Conservation (phyloP, 2,329 filamentous ascomycete species). For the Colletotrichum liaoningense region DNA sequence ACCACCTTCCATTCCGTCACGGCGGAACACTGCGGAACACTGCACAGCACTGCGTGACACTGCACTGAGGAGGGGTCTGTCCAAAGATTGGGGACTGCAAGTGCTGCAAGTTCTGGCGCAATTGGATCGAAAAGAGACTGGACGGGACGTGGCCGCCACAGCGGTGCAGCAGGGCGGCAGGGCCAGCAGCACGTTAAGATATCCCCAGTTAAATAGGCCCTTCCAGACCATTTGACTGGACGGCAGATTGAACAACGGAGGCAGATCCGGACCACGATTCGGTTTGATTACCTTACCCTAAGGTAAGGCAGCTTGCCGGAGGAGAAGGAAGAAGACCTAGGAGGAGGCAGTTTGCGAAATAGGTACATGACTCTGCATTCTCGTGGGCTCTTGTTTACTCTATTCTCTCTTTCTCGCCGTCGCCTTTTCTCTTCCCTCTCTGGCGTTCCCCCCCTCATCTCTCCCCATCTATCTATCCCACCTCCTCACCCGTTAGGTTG, state of each 20-base stretch:
- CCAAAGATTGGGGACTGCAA: not conserved
- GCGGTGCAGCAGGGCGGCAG: not conserved
- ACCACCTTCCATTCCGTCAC: not conserved
- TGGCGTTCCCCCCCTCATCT: not conserved
- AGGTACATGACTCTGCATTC: not conserved
- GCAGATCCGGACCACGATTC: constrained; percentile 19
- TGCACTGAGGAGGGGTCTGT: not conserved
- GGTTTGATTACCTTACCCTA: not conserved
- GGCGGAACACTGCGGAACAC: too few species aligned
- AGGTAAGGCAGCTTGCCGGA: not conserved
- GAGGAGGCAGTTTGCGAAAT: not conserved
- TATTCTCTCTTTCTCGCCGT: not conserved
- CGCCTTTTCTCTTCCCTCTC: not conserved
- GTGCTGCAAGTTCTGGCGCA: not conserved
- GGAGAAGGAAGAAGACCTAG: too few species aligned
- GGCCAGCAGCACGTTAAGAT: not conserved
- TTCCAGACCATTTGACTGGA: constrained; percentile 19
- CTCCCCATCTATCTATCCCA: not conserved
- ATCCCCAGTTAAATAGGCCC: not conserved
- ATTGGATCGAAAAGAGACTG: not conserved
- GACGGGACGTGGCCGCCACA: not conserved
- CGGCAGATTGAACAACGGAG: constrained; percentile 23
- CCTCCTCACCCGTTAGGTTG: not conserved
- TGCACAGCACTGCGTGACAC: not conserved
- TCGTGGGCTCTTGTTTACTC: not conserved